phyloP scores from a whole-genome alignment of 352 stramenopile genomes.

The Phytophthora chlamydospora region DNA sequence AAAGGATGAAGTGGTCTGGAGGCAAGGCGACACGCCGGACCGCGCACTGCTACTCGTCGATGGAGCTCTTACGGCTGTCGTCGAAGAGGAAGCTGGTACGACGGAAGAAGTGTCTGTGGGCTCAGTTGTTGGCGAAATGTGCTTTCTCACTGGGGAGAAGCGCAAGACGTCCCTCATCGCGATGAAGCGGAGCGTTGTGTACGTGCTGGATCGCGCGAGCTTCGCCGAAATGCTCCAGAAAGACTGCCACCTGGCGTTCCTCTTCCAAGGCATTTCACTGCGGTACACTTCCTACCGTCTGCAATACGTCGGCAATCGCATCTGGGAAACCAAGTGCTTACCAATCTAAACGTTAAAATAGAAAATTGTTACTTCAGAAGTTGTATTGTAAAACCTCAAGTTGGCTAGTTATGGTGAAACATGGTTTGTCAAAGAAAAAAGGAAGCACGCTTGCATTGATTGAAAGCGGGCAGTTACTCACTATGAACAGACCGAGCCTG shows the following conservation, averaged over 20 bases:
- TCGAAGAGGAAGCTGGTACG: constrained; percentile 82
- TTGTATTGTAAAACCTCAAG: too few species aligned
- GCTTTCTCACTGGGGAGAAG: constrained; percentile 81
- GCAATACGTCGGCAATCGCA: constrained; percentile 85
- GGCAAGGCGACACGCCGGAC: constrained; percentile 64
- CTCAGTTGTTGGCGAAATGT: constrained; percentile 81
- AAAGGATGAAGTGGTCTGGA: constrained; percentile 69
- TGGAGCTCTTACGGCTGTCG: constrained; percentile 64
- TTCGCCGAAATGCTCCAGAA: constrained; percentile 71
- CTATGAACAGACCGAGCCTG: constrained; percentile 34
- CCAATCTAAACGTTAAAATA: constrained; percentile 48
- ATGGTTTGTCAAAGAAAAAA: too few species aligned
- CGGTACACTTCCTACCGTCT: constrained; percentile 78
- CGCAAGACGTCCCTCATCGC: constrained; percentile 80
- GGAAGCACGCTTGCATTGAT: constrained; percentile 28
- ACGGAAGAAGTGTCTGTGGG: constrained; percentile 73
- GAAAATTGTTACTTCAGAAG: too few species aligned
- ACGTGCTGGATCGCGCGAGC: constrained; percentile 60
- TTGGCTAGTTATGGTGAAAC: too few species aligned
- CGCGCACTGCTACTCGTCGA: constrained; percentile 67
- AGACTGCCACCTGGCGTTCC: constrained; percentile 71
- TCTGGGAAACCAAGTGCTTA: constrained; percentile 87
- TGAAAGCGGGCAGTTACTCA: constrained; percentile 22
- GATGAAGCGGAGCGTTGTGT: constrained; percentile 63
- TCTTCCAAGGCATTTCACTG: constrained; percentile 78